Evolutionary conservation across 1,284 basidiomycete genomes (phyloP), one percentile per base, ranked within the genome.

Genomic region (Sporisorium reilianum): DNA sequence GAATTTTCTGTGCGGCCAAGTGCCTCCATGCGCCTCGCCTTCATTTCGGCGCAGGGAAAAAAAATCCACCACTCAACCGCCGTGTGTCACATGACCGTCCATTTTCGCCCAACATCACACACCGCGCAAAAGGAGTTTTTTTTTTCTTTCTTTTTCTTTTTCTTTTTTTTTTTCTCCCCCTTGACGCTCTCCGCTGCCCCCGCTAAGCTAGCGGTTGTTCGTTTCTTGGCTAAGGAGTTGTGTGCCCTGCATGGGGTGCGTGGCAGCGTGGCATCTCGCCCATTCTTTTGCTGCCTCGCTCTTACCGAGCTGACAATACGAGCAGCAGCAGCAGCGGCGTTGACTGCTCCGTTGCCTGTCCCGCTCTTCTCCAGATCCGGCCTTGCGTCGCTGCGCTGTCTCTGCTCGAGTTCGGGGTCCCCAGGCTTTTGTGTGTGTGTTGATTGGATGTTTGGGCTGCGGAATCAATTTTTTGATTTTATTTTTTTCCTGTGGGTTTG

Each of bases 361-460:
- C n/a, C n/a, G n/a, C n/a, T n/a, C n/a, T n/a, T n/a, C 62, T 57
- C 62, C 62, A 64, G 62, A 57, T 64, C 51, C 54, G 61, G 50
- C 55, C 30, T 49, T 26, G 20, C 45, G 25, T 32, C 28, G 5
- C 28, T 9, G 5, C 28, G 5, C 20, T 48, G 20, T 23, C 30
- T 25, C 48, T 14, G 28, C 46, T 26, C 7, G 25, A 41, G 28
- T 54, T 61, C 49, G 64, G 64, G 64, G 64, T 50, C 64, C 59
- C 64, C 64, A 61, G 49, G 34, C 22, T 34, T 51, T 34, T n/a
- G n/a, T n/a, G n/a, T 30, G 26, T 40, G 51, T 56, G 58, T 61
- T 52, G 55, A 54, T 62, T 57, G 64, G 58, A 67, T 67, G 59
- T 67, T 67, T 65, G 52, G 26, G 51, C 36, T 7, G 10, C 3